Conservation (phyloP, 2,329 filamentous ascomycete genomes). For the Byssochlamys sp. region DNA sequence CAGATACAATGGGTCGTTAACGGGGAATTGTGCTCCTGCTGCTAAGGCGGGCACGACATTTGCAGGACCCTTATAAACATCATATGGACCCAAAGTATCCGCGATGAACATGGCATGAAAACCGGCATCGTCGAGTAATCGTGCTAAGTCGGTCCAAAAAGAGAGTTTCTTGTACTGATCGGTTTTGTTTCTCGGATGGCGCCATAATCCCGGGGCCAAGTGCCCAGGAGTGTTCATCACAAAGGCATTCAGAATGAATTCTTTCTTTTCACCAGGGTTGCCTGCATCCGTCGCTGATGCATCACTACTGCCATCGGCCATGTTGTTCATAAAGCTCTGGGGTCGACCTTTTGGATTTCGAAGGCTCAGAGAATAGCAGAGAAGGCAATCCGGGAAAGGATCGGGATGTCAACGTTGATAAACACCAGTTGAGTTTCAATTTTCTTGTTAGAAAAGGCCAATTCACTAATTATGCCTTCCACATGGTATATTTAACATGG, state of each 20-base stretch:
- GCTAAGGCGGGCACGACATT: constrained; percentile 31
- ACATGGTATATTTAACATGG: not conserved
- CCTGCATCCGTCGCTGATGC: not conserved
- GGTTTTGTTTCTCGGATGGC: not conserved
- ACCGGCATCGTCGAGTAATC: constrained; percentile 39
- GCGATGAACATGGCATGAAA: constrained; percentile 46
- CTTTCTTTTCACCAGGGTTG: not conserved
- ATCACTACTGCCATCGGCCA: not conserved
- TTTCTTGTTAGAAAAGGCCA: not conserved
- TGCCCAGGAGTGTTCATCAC: not conserved
- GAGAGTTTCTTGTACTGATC: not conserved
- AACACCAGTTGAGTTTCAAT: not conserved
- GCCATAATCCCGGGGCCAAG: not conserved
- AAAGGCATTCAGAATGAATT: not conserved
- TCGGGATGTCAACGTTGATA: not conserved
- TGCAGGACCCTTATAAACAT: constrained; percentile 36
- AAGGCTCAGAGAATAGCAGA: not conserved
- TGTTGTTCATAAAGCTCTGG: not conserved
- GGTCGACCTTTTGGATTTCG: not conserved
- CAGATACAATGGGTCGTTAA: constrained; percentile 32
- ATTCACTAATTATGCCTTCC: not conserved
- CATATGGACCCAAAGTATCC: constrained; percentile 40
- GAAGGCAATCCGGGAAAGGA: not conserved
- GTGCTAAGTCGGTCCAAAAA: constrained; percentile 18
- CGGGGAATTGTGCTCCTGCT: constrained; percentile 34